Conservation (phyloP, 2,329 filamentous ascomycete genomes). For the Neonectria hederae region DNA sequence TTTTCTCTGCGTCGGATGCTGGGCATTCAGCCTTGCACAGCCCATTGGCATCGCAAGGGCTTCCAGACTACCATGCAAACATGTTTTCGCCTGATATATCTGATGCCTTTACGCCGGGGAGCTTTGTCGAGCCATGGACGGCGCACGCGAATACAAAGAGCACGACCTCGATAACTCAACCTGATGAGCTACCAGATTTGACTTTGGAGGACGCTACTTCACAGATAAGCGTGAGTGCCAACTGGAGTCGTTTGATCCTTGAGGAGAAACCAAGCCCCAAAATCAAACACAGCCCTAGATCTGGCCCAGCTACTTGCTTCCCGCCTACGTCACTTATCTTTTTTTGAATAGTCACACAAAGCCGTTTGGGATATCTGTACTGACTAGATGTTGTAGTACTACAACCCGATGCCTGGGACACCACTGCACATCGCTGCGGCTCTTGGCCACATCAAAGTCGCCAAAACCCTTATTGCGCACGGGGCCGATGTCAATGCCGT, state of each 20-base stretch:
- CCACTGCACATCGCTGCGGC: constrained; percentile 11
- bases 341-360: background rate
- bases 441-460: constrained; percentile 7
- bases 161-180: background rate
- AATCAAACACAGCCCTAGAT: background rate
- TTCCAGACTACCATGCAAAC: background rate
- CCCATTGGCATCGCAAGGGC: background rate
- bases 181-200: background rate
- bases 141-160: background rate
- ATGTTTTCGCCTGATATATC: background rate
- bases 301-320: background rate
- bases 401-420: constrained; percentile 5
- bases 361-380: background rate
- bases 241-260: background rate
- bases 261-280: background rate
- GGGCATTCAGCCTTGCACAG: background rate
- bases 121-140: background rate
- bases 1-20: background rate
- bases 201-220: background rate
- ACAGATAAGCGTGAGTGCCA: background rate
- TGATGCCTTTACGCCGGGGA: background rate
- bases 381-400: background rate
- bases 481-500: constrained; percentile 3
- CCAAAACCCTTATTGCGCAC: constrained; percentile 7
- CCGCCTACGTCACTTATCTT: background rate